These are phyloP conservation scores for Phaeosphaeria sp. DNA, from an alignment of 2,329 filamentous ascomycete genomes.

Conservation along the genomic window DNA sequence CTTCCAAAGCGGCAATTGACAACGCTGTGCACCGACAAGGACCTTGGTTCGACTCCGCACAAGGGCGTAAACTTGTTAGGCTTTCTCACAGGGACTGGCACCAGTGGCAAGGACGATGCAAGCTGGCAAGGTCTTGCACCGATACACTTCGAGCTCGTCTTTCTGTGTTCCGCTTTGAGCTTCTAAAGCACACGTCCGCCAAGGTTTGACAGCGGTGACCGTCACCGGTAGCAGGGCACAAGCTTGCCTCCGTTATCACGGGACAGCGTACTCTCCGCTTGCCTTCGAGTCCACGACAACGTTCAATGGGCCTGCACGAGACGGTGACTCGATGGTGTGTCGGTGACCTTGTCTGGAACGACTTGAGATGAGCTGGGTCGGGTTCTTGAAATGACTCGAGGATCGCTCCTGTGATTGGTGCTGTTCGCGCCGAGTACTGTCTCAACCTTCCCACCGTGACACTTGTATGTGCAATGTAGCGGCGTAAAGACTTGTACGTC, in stretches of 20 bases:
- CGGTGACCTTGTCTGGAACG: neutral
- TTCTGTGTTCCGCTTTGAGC: neutral
- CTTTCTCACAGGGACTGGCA: neutral
- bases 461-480: neutral
- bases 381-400: neutral
- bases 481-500: neutral
- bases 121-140: neutral
- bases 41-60: neutral
- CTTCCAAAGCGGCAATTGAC: neutral
- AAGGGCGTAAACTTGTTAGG: neutral
- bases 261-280: neutral
- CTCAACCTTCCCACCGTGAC: neutral
- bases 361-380: neutral
- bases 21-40: neutral
- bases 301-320: neutral
- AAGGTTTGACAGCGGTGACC: neutral
- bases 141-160: neutral
- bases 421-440: neutral
- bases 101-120: neutral
- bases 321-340: neutral
- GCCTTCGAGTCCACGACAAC: neutral
- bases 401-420: neutral
- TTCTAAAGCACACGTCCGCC: neutral
- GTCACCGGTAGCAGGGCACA: neutral
- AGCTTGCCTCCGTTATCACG: neutral